These are phyloP conservation scores for Penstemon eatonii DNA, from an alignment of 257 asterid genomes.

Conservation along the genomic window DNA sequence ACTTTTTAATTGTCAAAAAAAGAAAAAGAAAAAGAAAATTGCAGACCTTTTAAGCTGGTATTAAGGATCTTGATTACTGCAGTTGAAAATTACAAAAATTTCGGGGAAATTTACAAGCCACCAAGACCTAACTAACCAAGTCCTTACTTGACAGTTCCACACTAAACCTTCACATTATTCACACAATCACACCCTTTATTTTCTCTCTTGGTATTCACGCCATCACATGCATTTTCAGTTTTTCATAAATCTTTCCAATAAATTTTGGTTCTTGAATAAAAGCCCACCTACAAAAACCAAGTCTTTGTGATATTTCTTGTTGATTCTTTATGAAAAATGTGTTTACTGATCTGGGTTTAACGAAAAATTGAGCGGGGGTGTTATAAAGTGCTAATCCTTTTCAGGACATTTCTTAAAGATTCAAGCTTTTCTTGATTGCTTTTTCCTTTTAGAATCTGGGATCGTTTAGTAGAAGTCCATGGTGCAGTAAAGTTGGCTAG, in stretches of 20 bases:
- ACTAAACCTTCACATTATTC: background rate
- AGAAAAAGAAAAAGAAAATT: no score
- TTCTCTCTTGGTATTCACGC: background rate
- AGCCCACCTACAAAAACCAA: no score
- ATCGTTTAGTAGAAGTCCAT: slow-evolving; percentile 31
- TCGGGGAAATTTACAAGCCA: background rate
- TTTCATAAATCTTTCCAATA: background rate
- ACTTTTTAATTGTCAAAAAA: no score
- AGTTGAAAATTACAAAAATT: background rate
- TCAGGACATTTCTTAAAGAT: slow-evolving; percentile 9
- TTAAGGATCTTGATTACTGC: no score
- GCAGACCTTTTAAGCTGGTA: no score
- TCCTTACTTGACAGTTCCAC: slow-evolving; percentile 4
- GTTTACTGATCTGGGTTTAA: slow-evolving; percentile 27
- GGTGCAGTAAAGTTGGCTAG: background rate
- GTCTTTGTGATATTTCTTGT: background rate
- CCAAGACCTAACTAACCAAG: slow-evolving; percentile 1
- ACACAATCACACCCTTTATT: background rate
- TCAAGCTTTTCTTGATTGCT: slow-evolving; percentile 24
- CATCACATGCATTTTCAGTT: slow-evolving; percentile 21
- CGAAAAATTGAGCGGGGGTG: no score
- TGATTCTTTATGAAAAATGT: slow-evolving; percentile 7
- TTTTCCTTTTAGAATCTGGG: slow-evolving; percentile 12
- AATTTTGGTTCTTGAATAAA: slow-evolving; percentile 1
- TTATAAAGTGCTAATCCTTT: background rate